Conservation (phyloP, 345 rosid species). For the Ceriops zippeliana region DNA sequence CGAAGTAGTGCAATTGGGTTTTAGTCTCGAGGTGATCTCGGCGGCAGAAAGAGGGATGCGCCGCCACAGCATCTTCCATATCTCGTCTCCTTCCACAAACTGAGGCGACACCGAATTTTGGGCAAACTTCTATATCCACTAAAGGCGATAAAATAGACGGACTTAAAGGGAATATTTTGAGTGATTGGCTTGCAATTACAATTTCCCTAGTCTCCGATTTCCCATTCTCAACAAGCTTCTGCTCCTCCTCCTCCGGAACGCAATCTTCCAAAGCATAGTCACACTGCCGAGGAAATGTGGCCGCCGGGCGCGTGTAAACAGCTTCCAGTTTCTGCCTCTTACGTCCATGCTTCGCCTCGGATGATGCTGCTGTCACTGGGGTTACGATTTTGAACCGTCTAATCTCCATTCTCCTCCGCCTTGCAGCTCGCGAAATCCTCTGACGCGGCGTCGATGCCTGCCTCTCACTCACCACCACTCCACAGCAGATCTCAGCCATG, state of each 20-base stretch:
- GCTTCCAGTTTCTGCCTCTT: constrained; percentile 45
- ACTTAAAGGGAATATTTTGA: constrained; percentile 3
- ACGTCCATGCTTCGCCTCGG: constrained; percentile 15
- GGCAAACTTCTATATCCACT: constrained; percentile 8
- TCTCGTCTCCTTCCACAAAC: constrained; percentile 81
- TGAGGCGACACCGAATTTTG: constrained; percentile 66
- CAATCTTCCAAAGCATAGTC: constrained; percentile 16
- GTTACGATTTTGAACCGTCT: constrained; percentile 48
- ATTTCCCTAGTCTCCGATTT: constrained; percentile 9
- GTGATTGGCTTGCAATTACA: constrained; percentile 1
- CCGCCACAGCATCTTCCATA: constrained; percentile 80
- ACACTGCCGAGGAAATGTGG: constrained; percentile 26
- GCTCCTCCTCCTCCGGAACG: not conserved
- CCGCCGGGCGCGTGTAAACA: constrained; percentile 1
- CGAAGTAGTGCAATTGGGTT: constrained; percentile 53
- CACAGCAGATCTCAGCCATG: constrained; percentile 66
- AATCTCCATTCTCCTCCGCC: constrained; percentile 68
- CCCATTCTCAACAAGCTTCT: constrained; percentile 1
- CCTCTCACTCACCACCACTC: constrained; percentile 43
- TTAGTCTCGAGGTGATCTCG: constrained; percentile 15
- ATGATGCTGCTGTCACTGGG: constrained; percentile 2
- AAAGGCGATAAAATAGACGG: not conserved
- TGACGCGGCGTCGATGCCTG: constrained; percentile 29
- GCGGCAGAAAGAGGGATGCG: constrained; percentile 46
- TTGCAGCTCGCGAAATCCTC: constrained; percentile 42